Base-by-base conservation (phyloP, 2,329 filamentous ascomycete species). In the Blastomyces silverae region DNA sequence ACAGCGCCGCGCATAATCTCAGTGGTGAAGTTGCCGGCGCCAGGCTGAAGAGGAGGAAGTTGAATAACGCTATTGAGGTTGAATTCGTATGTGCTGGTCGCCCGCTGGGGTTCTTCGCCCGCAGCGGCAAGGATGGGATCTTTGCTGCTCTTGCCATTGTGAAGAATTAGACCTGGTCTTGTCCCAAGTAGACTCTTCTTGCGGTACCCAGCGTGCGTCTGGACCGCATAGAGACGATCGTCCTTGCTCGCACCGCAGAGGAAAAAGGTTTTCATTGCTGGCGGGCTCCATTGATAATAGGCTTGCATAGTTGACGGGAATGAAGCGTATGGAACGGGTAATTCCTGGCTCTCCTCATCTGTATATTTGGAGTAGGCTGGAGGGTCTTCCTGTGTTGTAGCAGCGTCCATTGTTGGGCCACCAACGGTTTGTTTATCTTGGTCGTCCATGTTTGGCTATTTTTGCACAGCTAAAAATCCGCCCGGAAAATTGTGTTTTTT, bases 31-130 rank as follows among this genome's bases (percentile, higher is more conserved):
- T 37, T n/a, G 28, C 28, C 20, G 53, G 28, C 13, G 7, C 53
- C 53, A 11, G 17, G 53, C 5, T n/a, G 53, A 8, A 56, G 28
- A 20, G 28, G 10, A 1, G 53, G 53, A 34, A 56, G 53, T 17
- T 56, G 53, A 37, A 56, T 56, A 56, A 37, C 20, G 8, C 28
- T 37, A 15, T 56, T 56, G 53, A 56, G 53, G 15, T 56, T 56
- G 31, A 56, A 37, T 15, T 25, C 28, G 53, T 56, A 56, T 10
- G 20, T 56, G 28, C 25, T n/a, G n/a, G 13, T 37, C 3, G 25
- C 53, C 53, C 28, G 28, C 53, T 56, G 28, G 15, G 25, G 20
- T 11, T 37, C 28, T 31, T 56, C 53, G 8, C 15, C 53, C 28
- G 8, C 31, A 8, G 53, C 31, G 6, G 53, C 28, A 4, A 56